Evolutionary conservation across 768 basidiomycete species (phyloP).

Genomic region (Plicaturopsis crispa): DNA sequence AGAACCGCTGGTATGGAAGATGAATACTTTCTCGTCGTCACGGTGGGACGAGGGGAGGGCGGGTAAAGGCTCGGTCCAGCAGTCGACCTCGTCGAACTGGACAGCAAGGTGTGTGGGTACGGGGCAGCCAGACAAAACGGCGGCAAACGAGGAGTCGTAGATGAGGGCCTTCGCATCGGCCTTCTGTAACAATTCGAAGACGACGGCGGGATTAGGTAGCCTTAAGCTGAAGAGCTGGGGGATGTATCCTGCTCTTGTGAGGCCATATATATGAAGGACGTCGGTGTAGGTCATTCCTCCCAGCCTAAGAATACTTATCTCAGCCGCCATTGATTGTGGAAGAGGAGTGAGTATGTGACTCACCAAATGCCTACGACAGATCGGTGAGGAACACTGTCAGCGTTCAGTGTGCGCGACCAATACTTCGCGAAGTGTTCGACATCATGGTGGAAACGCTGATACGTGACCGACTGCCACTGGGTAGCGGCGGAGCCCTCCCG

Average conservation of each 20-base stretch:
- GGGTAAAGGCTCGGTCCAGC: slow-evolving; percentile 32
- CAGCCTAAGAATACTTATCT: slow-evolving; percentile 38
- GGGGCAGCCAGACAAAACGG: slow-evolving; percentile 35
- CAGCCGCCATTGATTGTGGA: slow-evolving; percentile 2
- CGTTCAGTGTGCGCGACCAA: slow-evolving; percentile 46
- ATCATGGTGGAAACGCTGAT: slow-evolving; percentile 53
- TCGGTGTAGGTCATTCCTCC: slow-evolving; percentile 67
- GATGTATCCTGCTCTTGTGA: slow-evolving; percentile 70
- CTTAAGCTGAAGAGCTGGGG: slow-evolving; percentile 75
- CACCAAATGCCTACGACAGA: slow-evolving; percentile 74
- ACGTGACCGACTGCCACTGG: slow-evolving; percentile 57
- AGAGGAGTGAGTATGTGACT: slow-evolving; percentile 14
- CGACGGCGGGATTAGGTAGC: slow-evolving; percentile 64
- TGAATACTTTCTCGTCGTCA: slow-evolving; percentile 40
- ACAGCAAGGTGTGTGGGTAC: slow-evolving; percentile 41
- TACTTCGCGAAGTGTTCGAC: slow-evolving; percentile 60
- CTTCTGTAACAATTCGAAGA: slow-evolving; percentile 61
- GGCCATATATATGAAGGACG: slow-evolving; percentile 64
- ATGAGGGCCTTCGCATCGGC: slow-evolving; percentile 60
- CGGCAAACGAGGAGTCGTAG: slow-evolving; percentile 49
- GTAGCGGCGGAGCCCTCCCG: slow-evolving; percentile 33
- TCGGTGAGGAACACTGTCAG: slow-evolving; percentile 36
- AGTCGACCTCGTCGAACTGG: slow-evolving; percentile 29
- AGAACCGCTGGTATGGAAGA: slow-evolving; percentile 79
- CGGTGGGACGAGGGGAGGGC: slow-evolving; percentile 24